phyloP scores from a whole-genome alignment of 1,284 basidiomycete species.

The Amylostereum areolatum region DNA sequence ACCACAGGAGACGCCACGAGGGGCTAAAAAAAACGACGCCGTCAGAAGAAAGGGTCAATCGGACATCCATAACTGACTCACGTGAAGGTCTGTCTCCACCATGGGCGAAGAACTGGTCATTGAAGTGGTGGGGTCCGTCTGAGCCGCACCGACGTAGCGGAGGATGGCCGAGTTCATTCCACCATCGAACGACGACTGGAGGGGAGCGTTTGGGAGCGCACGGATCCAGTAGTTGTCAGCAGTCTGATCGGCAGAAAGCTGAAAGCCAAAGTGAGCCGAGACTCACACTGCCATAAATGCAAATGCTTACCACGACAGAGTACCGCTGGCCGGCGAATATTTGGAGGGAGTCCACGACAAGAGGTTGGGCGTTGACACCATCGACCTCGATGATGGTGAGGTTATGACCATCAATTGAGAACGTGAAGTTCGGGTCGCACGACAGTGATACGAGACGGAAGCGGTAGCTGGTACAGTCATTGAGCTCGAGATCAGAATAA shows the following conservation, averaged over 20 bases:
- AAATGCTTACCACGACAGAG: slow-evolving; percentile 21
- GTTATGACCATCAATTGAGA: slow-evolving; percentile 31
- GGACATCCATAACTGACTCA: slow-evolving; percentile 5
- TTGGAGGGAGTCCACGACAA: slow-evolving; percentile 24
- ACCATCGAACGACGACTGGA: not conserved
- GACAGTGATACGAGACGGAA: slow-evolving; percentile 47
- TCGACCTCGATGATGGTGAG: slow-evolving; percentile 32
- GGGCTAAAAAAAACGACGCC: not conserved
- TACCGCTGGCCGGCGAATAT: slow-evolving; percentile 34
- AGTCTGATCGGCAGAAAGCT: slow-evolving; percentile 11
- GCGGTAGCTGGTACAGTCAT: slow-evolving; percentile 25
- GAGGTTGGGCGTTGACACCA: slow-evolving; percentile 24
- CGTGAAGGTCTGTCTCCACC: slow-evolving; percentile 9
- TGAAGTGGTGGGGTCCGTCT: slow-evolving; percentile 22
- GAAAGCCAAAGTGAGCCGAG: slow-evolving; percentile 30
- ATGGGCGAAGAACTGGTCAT: slow-evolving; percentile 10
- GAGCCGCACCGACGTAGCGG: slow-evolving; percentile 27
- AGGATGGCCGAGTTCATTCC: slow-evolving; percentile 22
- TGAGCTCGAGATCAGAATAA: slow-evolving; percentile 12
- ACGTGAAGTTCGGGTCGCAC: slow-evolving; percentile 26
- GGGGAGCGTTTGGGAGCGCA: not conserved
- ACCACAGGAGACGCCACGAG: too few species aligned
- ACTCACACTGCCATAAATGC: slow-evolving; percentile 14
- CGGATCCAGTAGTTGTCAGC: not conserved
- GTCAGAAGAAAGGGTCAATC: slow-evolving; percentile 18